These are phyloP conservation scores for Bremia lactucae DNA, from an alignment of 352 stramenopile species.

Conservation along the genomic window DNA sequence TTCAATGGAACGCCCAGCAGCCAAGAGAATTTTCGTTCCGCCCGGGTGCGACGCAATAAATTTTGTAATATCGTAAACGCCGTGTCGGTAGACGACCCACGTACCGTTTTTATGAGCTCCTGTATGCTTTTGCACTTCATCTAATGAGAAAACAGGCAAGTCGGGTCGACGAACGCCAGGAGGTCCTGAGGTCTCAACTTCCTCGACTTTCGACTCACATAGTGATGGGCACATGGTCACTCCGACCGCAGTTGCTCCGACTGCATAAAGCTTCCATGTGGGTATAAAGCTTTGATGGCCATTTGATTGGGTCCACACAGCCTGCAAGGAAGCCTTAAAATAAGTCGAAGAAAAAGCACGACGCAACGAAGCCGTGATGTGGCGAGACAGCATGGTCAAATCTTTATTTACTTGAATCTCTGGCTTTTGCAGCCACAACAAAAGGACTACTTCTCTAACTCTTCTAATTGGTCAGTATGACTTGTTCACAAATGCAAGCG, in stretches of 20 bases:
- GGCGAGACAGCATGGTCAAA: constrained; percentile 4
- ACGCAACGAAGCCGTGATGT: constrained; percentile 8
- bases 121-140: constrained; percentile 65
- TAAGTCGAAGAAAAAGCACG: background rate
- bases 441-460: too few relatives aligned
- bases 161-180: constrained; percentile 25
- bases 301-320: background rate
- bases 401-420: too few relatives aligned
- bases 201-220: constrained; percentile 15
- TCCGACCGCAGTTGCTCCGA: constrained; percentile 5
- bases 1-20: constrained; percentile 77
- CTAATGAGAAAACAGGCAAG: constrained; percentile 57
- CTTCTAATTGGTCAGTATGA: too few relatives aligned
- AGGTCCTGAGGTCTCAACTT: constrained; percentile 3
- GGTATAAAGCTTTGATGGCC: background rate
- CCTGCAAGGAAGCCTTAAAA: constrained; percentile 2
- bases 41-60: constrained; percentile 93
- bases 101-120: constrained; percentile 60
- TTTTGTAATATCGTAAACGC: constrained; percentile 95
- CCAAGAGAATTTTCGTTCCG: constrained; percentile 84
- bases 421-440: too few relatives aligned
- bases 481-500: too few relatives aligned
- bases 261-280: constrained; percentile 1
- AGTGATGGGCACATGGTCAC: constrained; percentile 6
- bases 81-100: constrained; percentile 90